These are phyloP conservation scores for Boletellus deceptivus DNA, from an alignment of 1,284 basidiomycete species.

Conservation along the genomic window DNA sequence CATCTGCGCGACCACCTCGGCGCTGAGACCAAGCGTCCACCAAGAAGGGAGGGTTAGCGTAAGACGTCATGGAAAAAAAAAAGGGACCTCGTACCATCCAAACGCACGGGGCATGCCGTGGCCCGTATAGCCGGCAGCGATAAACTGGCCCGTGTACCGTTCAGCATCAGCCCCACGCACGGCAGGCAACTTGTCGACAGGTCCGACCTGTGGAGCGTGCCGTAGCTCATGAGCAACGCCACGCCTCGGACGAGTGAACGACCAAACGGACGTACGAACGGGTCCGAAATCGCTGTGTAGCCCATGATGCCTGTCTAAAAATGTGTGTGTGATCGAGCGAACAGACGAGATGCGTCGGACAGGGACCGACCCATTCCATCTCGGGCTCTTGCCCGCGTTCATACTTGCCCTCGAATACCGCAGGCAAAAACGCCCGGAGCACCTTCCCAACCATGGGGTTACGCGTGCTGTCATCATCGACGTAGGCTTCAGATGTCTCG, in stretches of 20 bases:
- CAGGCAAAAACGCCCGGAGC: conserved; percentile 58
- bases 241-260: neutral
- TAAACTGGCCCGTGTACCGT: conserved; percentile 58
- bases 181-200: conserved; percentile 40
- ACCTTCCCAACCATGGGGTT: conserved; percentile 46
- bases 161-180: conserved; percentile 14
- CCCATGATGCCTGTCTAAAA: conserved; percentile 81
- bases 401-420: conserved; percentile 55
- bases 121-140: conserved; percentile 73
- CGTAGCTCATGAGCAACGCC: neutral
- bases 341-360: neutral
- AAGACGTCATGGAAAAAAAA: neutral
- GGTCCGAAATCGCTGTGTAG: conserved; percentile 61
- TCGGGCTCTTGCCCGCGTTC: conserved; percentile 49
- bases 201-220: conserved; percentile 57
- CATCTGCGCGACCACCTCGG: conserved; percentile 66
- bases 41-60: neutral
- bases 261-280: conserved; percentile 54
- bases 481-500: conserved; percentile 47
- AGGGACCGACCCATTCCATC: conserved; percentile 68
- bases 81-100: conserved; percentile 48
- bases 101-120: conserved; percentile 82
- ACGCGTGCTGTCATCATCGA: conserved; percentile 60
- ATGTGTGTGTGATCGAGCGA: neutral
- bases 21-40: conserved; percentile 40